Evolutionary conservation across 441 rosid genomes (phyloP).

Genomic region (Viola pubescens): DNA sequence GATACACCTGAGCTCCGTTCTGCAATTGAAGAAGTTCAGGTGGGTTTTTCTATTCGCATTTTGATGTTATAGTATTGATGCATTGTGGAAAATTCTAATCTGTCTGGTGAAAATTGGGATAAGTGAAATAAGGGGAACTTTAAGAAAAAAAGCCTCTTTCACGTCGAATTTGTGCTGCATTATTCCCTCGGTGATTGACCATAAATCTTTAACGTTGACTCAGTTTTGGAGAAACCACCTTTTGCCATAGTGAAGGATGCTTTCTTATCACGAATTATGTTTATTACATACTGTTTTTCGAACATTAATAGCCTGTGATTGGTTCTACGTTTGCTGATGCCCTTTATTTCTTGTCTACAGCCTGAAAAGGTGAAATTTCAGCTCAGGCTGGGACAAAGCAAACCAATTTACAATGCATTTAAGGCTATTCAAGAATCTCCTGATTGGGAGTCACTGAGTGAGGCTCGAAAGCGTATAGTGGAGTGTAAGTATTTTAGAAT

Average conservation of each 20-base stretch:
- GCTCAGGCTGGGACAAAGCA: conserved; percentile 65
- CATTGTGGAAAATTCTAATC: too few species aligned
- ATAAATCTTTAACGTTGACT: too few species aligned
- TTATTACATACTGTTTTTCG: too few species aligned
- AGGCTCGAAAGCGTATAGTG: conserved; percentile 60
- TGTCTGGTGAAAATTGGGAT: too few species aligned
- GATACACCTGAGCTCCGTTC: conserved; percentile 79
- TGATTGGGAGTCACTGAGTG: conserved; percentile 50
- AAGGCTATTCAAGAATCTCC: conserved; percentile 57
- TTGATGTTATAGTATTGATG: neutral
- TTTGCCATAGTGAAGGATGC: too few species aligned
- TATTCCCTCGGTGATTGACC: too few species aligned
- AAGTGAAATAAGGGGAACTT: too few species aligned
- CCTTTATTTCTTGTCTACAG: conserved; percentile 27
- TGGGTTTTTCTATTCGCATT: conserved; percentile 11
- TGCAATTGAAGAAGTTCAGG: conserved; percentile 91
- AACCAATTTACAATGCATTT: conserved; percentile 59
- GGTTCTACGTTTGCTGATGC: conserved; percentile 3
- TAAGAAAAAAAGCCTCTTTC: too few species aligned
- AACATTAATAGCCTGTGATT: too few species aligned
- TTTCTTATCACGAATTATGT: too few species aligned
- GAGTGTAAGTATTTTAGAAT: conserved; percentile 39
- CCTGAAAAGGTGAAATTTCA: conserved; percentile 60
- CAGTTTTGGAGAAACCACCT: too few species aligned
- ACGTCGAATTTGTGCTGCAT: too few species aligned